phyloP scores from a whole-genome alignment of 441 rosid genomes.

The Populus hybrid region DNA sequence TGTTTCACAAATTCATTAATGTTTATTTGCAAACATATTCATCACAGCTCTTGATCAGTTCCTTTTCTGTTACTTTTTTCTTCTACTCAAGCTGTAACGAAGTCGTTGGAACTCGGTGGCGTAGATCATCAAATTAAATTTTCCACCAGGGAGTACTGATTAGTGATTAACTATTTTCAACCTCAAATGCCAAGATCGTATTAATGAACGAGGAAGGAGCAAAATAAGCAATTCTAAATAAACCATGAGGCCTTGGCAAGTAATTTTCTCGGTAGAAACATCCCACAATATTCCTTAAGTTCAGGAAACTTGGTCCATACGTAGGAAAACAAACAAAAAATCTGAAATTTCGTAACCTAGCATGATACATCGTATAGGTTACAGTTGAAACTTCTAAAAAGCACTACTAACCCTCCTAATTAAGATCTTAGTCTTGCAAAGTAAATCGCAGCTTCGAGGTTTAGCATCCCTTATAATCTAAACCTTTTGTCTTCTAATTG shows the following conservation, averaged over 20 bases:
- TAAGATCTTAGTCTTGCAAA: not conserved
- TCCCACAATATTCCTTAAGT: not conserved
- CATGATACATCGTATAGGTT: no score
- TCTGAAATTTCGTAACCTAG: constrained; percentile 14
- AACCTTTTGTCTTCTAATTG: not conserved
- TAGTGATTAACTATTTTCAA: no score
- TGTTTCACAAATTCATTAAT: not conserved
- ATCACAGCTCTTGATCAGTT: not conserved
- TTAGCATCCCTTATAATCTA: not conserved
- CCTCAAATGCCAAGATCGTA: no score
- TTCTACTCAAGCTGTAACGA: no score
- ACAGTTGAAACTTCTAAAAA: no score
- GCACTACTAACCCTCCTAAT: not conserved
- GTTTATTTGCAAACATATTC: not conserved
- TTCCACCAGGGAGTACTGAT: no score
- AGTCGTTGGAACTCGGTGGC: no score
- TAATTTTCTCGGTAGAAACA: not conserved
- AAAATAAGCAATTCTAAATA: no score
- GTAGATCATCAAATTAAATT: no score
- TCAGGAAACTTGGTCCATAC: not conserved
- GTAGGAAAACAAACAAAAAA: not conserved
- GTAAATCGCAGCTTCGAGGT: not conserved
- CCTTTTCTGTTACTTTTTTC: no score
- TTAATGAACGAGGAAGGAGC: no score
- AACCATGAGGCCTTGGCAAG: not conserved